Conservation (phyloP, 1,139 yeast genomes). For the Zygoascus hellenicus region DNA sequence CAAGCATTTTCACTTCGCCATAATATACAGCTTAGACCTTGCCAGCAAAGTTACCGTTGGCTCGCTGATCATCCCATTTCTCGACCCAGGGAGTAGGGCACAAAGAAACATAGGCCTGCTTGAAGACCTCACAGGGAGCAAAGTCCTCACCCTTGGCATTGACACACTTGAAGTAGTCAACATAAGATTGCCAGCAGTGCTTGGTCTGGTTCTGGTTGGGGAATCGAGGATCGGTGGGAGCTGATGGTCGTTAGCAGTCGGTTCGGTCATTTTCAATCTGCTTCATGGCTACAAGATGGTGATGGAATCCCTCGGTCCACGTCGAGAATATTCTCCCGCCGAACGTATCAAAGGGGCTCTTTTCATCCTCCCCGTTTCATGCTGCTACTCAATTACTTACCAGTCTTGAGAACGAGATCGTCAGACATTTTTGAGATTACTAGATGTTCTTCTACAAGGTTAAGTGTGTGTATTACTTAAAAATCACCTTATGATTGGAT, state of each 20-base stretch:
- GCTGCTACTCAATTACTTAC: slow-evolving; percentile 16
- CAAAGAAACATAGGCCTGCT: slow-evolving; percentile 81
- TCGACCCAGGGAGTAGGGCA: slow-evolving; percentile 93
- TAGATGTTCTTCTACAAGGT: slow-evolving; percentile 4
- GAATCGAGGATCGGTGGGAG: slow-evolving; percentile 26
- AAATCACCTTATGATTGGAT: slow-evolving; percentile 13
- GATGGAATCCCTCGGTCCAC: too few relatives aligned
- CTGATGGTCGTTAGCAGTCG: slow-evolving; percentile 11
- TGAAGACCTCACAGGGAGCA: slow-evolving; percentile 94
- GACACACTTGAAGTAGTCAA: slow-evolving; percentile 96
- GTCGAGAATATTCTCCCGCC: neutral
- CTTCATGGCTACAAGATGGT: too few relatives aligned
- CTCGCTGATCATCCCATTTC: slow-evolving; percentile 95
- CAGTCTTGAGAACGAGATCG: slow-evolving; percentile 24
- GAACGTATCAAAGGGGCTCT: too few relatives aligned
- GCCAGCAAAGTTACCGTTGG: slow-evolving; percentile 62
- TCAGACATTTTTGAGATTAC: slow-evolving; percentile 18
- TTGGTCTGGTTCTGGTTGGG: slow-evolving; percentile 96
- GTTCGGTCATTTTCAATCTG: too few relatives aligned
- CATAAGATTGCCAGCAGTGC: slow-evolving; percentile 97
- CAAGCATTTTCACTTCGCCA: neutral
- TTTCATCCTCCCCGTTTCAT: too few relatives aligned
- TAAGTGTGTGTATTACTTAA: slow-evolving; percentile 4
- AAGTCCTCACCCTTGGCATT: slow-evolving; percentile 97
- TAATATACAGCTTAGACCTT: neutral